Percentiles rank a stretch among this genome's conserved stretches.
These are phyloP conservation scores for Ceratobasidium sp. DNA, from an alignment of 1,284 basidiomycete genomes.

Conservation along the genomic window DNA sequence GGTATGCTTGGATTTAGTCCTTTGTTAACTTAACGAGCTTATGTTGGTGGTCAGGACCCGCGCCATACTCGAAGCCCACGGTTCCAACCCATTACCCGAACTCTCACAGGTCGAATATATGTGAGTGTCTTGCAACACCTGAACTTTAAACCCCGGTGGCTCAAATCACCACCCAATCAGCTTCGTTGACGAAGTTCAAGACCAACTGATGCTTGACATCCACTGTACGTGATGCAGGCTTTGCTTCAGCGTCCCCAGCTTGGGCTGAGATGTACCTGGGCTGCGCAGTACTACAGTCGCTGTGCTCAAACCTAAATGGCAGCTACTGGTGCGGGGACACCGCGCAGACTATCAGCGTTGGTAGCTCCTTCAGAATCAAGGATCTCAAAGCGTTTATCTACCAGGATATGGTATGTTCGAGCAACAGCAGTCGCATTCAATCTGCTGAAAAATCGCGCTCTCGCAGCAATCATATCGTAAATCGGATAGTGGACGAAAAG, in stretches of 20 bases:
- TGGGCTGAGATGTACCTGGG: background rate
- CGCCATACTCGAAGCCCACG: slow-evolving; percentile 58
- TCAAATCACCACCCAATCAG: slow-evolving; percentile 54
- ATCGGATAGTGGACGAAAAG: slow-evolving; percentile 45
- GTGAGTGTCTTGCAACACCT: slow-evolving; percentile 56
- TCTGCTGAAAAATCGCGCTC: background rate
- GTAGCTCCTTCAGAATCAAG: slow-evolving; percentile 76
- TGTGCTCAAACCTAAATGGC: slow-evolving; percentile 72
- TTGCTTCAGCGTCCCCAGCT: background rate
- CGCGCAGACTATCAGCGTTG: slow-evolving; percentile 77
- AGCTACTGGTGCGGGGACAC: slow-evolving; percentile 84
- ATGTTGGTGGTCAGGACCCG: slow-evolving; percentile 59
- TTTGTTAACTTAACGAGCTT: background rate
- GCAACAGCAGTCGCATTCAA: background rate
- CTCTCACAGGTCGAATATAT: slow-evolving; percentile 66
- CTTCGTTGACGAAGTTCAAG: slow-evolving; percentile 78
- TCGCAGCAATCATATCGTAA: slow-evolving; percentile 25
- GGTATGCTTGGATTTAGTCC: slow-evolving; percentile 56
- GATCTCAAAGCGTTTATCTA: slow-evolving; percentile 74
- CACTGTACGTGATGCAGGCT: slow-evolving; percentile 58
- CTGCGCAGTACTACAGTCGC: slow-evolving; percentile 56
- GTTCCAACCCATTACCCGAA: slow-evolving; percentile 51
- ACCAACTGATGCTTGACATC: slow-evolving; percentile 73
- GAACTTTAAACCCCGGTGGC: background rate
- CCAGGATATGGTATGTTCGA: slow-evolving; percentile 27